Evolutionary conservation across 164 flowering plant genomes (phyloP).

Genomic region (Buxus sempervirens): DNA sequence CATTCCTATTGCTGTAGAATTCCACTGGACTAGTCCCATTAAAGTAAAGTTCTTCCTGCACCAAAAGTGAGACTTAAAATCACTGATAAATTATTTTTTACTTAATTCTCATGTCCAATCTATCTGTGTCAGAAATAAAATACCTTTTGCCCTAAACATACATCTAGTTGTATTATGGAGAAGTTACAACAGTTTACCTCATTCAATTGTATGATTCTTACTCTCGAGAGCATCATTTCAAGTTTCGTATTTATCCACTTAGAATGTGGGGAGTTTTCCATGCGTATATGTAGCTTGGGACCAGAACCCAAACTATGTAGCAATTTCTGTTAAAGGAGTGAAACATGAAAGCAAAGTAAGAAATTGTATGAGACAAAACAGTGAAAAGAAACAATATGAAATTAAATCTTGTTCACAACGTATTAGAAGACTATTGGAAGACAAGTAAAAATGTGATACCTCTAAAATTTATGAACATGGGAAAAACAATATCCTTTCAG

Average conservation of each 20-base stretch:
- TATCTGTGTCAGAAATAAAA: not conserved
- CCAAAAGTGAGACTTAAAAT: conserved; percentile 8
- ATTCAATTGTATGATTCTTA: conserved; percentile 58
- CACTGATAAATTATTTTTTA: not conserved
- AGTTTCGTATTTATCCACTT: conserved; percentile 23
- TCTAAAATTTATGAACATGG: not conserved
- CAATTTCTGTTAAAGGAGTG: conserved; percentile 39
- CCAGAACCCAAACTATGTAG: conserved; percentile 39
- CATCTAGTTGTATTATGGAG: not conserved
- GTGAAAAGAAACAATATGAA: not conserved
- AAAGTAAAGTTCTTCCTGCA: conserved; percentile 86
- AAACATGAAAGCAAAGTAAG: not conserved
- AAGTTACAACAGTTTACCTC: conserved; percentile 46
- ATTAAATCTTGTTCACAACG: not conserved
- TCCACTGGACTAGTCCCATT: conserved; percentile 34
- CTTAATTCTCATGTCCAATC: not conserved
- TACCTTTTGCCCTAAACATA: not conserved
- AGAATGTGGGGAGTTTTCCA: conserved; percentile 25
- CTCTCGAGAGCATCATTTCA: conserved; percentile 45
- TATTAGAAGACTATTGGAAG: not conserved
- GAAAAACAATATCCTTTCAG: not conserved
- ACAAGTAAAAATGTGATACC: not conserved
- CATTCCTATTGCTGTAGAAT: conserved; percentile 64
- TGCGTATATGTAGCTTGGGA: conserved; percentile 27
- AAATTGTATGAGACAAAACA: not conserved